A percentile compares a stretch with the other conserved stretches of the same genome.
These are phyloP conservation scores for Leishmania arabica DNA, from an alignment of 208 protist species.

Conservation along the genomic window DNA sequence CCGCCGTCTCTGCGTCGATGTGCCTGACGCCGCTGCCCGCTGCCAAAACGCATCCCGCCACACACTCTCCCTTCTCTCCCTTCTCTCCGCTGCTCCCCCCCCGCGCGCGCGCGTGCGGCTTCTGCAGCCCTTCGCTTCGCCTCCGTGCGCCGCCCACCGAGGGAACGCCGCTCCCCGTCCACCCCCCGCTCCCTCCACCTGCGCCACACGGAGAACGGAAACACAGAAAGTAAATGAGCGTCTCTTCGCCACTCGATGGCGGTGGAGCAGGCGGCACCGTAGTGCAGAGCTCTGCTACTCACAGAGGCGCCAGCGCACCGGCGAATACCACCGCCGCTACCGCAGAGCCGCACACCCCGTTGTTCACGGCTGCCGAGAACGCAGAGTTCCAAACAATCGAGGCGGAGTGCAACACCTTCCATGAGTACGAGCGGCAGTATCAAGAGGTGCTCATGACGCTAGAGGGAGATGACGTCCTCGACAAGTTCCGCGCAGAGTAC, in stretches of 20 bases:
- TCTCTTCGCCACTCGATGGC: not conserved
- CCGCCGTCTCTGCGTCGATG: not conserved
- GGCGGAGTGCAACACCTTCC: conserved; percentile 75
- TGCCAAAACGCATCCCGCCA: not conserved
- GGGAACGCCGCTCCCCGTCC: too few species aligned
- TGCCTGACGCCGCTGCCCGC: not conserved
- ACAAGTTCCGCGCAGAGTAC: conserved; percentile 97
- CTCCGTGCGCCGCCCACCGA: not conserved
- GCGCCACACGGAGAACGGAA: not conserved
- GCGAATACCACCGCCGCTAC: not conserved
- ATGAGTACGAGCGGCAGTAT: conserved; percentile 94
- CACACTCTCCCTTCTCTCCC: not conserved
- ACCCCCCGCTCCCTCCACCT: not conserved
- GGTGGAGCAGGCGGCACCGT: not conserved
- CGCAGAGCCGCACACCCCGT: conserved; percentile 4
- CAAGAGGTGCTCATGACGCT: conserved; percentile 95
- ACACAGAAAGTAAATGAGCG: not conserved
- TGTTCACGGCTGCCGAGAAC: conserved; percentile 42
- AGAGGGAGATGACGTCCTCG: conserved; percentile 94
- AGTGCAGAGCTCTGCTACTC: not conserved
- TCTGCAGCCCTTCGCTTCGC: not conserved
- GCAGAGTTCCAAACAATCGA: conserved; percentile 57
- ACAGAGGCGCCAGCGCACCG: not conserved
- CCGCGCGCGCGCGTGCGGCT: too few species aligned
- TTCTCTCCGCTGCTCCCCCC: not conserved